Percentiles rank a stretch among this genome's conserved stretches.
phyloP scores from a whole-genome alignment of 179 eudicot genomes.

The Amaranthus tricolor region DNA sequence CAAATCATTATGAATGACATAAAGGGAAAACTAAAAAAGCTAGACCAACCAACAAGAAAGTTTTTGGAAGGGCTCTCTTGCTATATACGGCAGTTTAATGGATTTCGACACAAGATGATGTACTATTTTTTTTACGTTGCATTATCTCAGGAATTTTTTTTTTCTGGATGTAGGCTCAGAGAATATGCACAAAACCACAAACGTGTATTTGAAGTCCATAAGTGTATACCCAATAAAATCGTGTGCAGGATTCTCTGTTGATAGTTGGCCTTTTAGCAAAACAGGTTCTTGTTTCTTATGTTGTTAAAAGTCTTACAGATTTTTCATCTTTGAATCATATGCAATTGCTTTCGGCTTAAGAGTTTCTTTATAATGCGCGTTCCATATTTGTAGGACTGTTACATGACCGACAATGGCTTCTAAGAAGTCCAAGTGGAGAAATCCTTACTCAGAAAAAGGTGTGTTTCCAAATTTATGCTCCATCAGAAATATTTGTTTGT shows the following conservation, averaged over 20 bases:
- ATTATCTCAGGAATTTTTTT: slow-evolving; percentile 3
- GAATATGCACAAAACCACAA: slow-evolving; percentile 18
- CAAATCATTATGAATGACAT: too few species aligned
- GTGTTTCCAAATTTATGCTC: slow-evolving; percentile 1
- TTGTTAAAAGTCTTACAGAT: not conserved
- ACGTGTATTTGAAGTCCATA: slow-evolving; percentile 54
- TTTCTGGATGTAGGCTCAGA: slow-evolving; percentile 38
- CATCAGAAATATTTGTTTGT: not conserved
- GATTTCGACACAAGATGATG: too few species aligned
- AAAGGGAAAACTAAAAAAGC: not conserved
- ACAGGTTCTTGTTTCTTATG: slow-evolving; percentile 53
- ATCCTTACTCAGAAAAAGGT: slow-evolving; percentile 96
- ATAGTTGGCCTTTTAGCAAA: slow-evolving; percentile 73
- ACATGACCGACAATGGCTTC: slow-evolving; percentile 96
- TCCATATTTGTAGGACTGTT: slow-evolving; percentile 53
- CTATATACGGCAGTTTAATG: not conserved
- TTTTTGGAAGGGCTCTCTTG: not conserved
- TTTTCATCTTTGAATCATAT: not conserved
- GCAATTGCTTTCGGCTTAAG: not conserved
- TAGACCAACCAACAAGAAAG: not conserved
- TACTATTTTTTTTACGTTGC: slow-evolving; percentile 3
- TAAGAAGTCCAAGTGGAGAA: slow-evolving; percentile 75
- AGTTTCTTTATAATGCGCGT: not conserved
- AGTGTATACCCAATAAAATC: slow-evolving; percentile 87
- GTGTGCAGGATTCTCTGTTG: slow-evolving; percentile 77